Conservation (phyloP, 768 basidiomycete species). For the Russula abietina region DNA sequence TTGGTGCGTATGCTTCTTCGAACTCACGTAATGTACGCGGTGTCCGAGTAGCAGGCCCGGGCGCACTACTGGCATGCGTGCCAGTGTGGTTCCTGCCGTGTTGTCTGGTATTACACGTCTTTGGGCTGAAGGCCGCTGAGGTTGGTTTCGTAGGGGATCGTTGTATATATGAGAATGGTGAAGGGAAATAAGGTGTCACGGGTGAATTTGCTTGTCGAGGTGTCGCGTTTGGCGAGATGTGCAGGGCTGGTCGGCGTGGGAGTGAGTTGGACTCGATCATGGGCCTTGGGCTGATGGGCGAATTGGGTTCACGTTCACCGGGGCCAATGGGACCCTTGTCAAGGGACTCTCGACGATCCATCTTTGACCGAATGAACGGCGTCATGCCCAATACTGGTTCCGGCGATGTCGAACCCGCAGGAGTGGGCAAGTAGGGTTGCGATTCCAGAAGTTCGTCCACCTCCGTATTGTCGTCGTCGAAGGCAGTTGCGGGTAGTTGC, state of each 20-base stretch:
- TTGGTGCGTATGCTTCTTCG: constrained; percentile 13
- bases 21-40: constrained; percentile 9
- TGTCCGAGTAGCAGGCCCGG: background rate
- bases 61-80: background rate
- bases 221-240: background rate
- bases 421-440: constrained; percentile 8
- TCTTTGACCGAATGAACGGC: background rate
- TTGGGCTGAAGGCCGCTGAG: background rate
- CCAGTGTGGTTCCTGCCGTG: too few relatives aligned
- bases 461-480: background rate
- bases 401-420: constrained; percentile 6
- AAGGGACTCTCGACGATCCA: background rate
- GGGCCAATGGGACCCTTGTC: background rate
- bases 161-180: background rate
- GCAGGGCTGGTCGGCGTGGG: background rate
- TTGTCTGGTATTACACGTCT: background rate
- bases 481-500: background rate
- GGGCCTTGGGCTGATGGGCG: background rate
- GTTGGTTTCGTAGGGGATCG: background rate
- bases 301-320: background rate
- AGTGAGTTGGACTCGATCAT: background rate
- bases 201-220: background rate
- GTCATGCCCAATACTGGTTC: background rate
- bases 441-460: background rate
- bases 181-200: background rate